These are phyloP conservation scores for button mushroom (Agaricus bisporus) DNA, from an alignment of 768 basidiomycete genomes.

Conservation along the genomic window DNA sequence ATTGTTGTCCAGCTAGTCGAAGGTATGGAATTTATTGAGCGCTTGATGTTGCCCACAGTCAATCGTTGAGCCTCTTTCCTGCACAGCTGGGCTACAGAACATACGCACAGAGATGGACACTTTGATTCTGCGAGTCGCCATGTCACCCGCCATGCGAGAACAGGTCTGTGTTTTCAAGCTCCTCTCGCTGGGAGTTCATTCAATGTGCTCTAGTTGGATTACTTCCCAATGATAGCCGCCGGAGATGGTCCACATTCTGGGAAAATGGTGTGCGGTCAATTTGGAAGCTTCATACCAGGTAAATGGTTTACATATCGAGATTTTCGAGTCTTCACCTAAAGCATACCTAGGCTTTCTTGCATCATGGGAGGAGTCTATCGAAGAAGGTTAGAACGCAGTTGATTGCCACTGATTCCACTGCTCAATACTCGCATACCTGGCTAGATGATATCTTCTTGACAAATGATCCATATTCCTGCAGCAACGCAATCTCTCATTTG, in stretches of 20 bases:
- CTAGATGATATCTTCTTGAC: conserved; percentile 19
- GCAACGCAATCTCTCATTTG: conserved; percentile 23
- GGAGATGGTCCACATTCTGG: conserved; percentile 21
- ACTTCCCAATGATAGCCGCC: conserved; percentile 25
- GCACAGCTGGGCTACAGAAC: conserved; percentile 15
- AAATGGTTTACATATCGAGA: background rate
- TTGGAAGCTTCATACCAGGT: conserved; percentile 24
- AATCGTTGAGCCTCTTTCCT: background rate
- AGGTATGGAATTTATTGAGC: background rate
- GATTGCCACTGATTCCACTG: no score
- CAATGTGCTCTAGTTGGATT: conserved; percentile 11
- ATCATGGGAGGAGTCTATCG: conserved; percentile 22
- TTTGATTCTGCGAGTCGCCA: conserved; percentile 20
- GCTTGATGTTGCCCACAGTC: background rate
- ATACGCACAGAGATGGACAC: conserved; percentile 23
- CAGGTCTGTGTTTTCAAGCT: conserved; percentile 8
- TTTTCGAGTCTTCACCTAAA: background rate
- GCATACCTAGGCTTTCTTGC: conserved; percentile 17
- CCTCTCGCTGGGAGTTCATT: background rate
- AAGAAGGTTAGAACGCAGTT: conserved; percentile 17
- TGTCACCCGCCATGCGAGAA: conserved; percentile 23
- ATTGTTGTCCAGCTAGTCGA: conserved; percentile 13
- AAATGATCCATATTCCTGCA: conserved; percentile 23
- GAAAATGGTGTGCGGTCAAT: conserved; percentile 24
- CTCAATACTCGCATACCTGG: background rate